Base-by-base conservation (phyloP, 2,329 filamentous ascomycete species). In the Sordariomycetes sp. region DNA sequence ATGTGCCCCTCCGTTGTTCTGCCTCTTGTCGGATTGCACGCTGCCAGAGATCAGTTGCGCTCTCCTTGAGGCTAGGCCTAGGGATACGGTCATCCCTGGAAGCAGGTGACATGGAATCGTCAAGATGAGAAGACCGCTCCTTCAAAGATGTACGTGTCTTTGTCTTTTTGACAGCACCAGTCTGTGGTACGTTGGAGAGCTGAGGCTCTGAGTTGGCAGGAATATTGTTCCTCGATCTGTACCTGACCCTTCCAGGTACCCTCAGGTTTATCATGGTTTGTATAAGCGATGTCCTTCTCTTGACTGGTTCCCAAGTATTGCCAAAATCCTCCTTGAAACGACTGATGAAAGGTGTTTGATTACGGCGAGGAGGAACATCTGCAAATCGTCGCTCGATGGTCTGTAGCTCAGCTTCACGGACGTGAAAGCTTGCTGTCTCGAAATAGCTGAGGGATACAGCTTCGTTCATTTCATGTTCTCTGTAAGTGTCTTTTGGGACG, bases 261-360 rank as follows among this genome's bases (percentile, higher is more conserved):
- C 9, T 25, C n/a, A 25, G 23, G 23, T 25, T 9, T n/a, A n/a
- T n/a, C 5, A 30, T 17, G 7, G 7, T 17, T 30, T n/a, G 14
- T 8, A 30, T 30, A 5, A 30, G 6, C 8, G 14, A 30, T 17
- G 28, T 12, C 19, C 15, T 17, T n/a, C 12, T 30, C 16, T n/a
- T 30, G 12, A 6, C 8, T 4, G 19, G 39, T 19, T 20, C 34
- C 11, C 37, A 42, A 6, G 42, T 29, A 5, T 45, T 43, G 12
- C 55, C 43, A 32, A 66, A 57, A 5, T 63, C 52, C 38, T 69
- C 64, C 8, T 44, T 51, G 42, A 68, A 68, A 15, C 51, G 61
- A 40, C 59, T 66, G 30, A 41, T 41, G 2, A 58, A 37, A 9
- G 47, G 49, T n/a, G 40, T 34, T 3, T 45, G 45, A 3, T 53